phyloP scores from a whole-genome alignment of 2,329 filamentous ascomycete genomes.

The Calycina marina region DNA sequence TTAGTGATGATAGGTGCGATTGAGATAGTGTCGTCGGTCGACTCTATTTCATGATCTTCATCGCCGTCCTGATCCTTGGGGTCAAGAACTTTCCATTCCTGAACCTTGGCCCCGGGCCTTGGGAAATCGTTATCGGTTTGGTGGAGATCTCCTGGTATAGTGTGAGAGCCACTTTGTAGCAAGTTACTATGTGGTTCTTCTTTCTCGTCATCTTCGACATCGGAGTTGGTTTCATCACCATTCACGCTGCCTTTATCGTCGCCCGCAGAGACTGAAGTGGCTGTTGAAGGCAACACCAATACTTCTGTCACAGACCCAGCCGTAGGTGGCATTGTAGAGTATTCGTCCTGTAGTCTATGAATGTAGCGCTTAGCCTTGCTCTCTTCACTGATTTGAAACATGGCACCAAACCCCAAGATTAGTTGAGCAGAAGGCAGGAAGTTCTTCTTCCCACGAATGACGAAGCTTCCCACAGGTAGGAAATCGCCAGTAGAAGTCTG shows the following conservation, averaged over 20 bases:
- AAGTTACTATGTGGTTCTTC: constrained; percentile 15
- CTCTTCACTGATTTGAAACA: constrained; percentile 81
- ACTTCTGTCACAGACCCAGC: background rate
- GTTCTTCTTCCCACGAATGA: constrained; percentile 77
- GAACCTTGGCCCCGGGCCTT: constrained; percentile 14
- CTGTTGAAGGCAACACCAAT: too few species aligned
- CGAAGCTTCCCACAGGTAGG: constrained; percentile 63
- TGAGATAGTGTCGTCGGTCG: constrained; percentile 9
- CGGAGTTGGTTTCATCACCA: constrained; percentile 11
- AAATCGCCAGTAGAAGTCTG: constrained; percentile 68
- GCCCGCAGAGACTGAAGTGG: background rate
- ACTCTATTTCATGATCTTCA: constrained; percentile 10
- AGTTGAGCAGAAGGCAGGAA: constrained; percentile 78
- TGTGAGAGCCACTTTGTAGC: too few species aligned
- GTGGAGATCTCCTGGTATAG: too few species aligned
- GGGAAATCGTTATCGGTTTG: too few species aligned
- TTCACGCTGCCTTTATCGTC: constrained; percentile 10
- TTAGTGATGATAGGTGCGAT: constrained; percentile 14
- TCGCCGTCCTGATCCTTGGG: constrained; percentile 6
- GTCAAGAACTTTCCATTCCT: constrained; percentile 12
- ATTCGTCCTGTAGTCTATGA: constrained; percentile 41
- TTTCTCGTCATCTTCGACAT: constrained; percentile 20
- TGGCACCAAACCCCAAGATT: constrained; percentile 71
- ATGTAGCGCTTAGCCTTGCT: constrained; percentile 71
- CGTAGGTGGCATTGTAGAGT: background rate